phyloP scores from a whole-genome alignment of 2,329 filamentous ascomycete genomes.

The Ophiostoma sp. region DNA sequence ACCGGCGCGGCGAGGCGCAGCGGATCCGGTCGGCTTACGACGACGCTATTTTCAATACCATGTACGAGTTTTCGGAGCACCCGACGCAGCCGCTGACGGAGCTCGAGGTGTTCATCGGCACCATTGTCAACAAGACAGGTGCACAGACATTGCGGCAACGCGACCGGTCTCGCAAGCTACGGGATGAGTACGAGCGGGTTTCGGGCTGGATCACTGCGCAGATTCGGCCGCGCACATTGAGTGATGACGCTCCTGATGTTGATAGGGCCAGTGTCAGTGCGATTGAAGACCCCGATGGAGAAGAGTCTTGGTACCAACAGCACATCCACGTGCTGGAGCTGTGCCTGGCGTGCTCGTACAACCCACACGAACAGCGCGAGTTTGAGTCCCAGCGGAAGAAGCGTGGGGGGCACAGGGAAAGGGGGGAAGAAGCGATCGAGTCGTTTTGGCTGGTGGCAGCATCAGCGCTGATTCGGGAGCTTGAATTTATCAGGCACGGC shows the following conservation, averaged over 20 bases:
- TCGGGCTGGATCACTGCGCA: constrained; percentile 35
- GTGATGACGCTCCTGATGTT: not conserved
- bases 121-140: constrained; percentile 49
- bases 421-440: constrained; percentile 26
- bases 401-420: not conserved
- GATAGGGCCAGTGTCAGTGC: not conserved
- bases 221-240: constrained; percentile 27
- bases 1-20: constrained; percentile 37
- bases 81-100: constrained; percentile 43
- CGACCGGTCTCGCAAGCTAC: constrained; percentile 48
- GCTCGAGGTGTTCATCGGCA: constrained; percentile 52
- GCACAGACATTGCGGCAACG: constrained; percentile 47
- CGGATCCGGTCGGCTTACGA: constrained; percentile 48
- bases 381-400: not conserved
- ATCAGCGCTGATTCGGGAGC: constrained; percentile 32
- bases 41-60: constrained; percentile 38
- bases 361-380: constrained; percentile 14
- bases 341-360: constrained; percentile 32
- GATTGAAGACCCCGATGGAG: not conserved
- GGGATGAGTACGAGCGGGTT: constrained; percentile 47
- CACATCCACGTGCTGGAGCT: constrained; percentile 30
- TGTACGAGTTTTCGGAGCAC: constrained; percentile 44
- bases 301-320: constrained; percentile 1
- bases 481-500: constrained; percentile 21
- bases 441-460: constrained; percentile 35